Conservation (phyloP, 2,329 filamentous ascomycete genomes). For the Aureobasidium zeae region DNA sequence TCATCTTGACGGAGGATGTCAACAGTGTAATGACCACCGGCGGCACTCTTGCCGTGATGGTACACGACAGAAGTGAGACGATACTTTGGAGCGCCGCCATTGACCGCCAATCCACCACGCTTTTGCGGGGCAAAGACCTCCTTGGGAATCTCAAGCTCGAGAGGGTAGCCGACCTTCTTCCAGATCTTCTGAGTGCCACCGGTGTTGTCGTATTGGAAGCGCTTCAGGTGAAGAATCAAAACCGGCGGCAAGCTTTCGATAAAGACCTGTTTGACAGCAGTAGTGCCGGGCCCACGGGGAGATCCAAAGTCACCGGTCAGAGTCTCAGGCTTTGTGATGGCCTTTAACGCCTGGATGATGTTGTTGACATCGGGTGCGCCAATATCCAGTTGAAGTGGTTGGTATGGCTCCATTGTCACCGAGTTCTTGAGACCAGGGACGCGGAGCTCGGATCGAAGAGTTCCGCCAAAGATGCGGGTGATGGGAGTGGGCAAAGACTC, state of each 20-base stretch:
- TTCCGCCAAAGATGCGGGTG: conserved; percentile 88
- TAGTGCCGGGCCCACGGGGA: conserved; percentile 63
- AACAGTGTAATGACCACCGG: conserved; percentile 94
- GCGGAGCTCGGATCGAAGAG: conserved; percentile 78
- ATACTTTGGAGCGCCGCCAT: conserved; percentile 70
- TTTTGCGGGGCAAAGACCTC: conserved; percentile 76
- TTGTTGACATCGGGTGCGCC: conserved; percentile 77
- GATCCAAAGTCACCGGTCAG: conserved; percentile 79
- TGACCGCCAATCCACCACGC: conserved; percentile 54
- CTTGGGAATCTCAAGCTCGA: conserved; percentile 87
- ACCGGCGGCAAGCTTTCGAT: conserved; percentile 88
- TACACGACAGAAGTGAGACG: conserved; percentile 85
- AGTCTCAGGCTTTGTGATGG: conserved; percentile 72
- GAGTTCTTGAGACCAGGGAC: conserved; percentile 83
- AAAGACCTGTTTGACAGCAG: conserved; percentile 86
- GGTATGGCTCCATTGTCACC: conserved; percentile 86
- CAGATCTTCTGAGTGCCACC: conserved; percentile 93
- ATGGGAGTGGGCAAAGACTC: conserved; percentile 58
- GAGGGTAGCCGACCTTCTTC: conserved; percentile 93
- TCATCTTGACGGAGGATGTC: conserved; percentile 90
- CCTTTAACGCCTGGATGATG: conserved; percentile 82
- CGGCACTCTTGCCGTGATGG: conserved; percentile 94
- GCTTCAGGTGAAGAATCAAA: conserved; percentile 88
- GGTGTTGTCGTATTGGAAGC: conserved; percentile 87
- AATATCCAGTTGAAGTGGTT: conserved; percentile 90